Base-by-base conservation (phyloP, 2,329 filamentous ascomycete species). In the Xylaria sp. region DNA sequence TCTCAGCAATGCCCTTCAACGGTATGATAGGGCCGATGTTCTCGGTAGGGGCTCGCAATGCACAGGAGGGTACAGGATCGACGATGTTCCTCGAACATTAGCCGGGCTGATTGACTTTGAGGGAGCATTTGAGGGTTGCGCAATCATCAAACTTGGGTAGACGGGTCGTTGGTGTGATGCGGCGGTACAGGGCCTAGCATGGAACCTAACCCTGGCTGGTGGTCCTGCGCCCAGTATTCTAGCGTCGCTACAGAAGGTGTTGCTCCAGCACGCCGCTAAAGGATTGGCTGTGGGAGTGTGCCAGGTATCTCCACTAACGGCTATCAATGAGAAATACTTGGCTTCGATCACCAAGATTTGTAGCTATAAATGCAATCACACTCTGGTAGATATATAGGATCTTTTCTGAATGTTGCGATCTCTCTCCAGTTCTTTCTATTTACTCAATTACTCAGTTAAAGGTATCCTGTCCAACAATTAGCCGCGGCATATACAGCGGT, bases 131-230 rank as follows among this genome's bases (percentile, higher is more conserved):
- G 46, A 56, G 25, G 59, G 38, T 52, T 45, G 52, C 45, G 45
- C 46, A 57, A 54, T 46, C 15, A 56, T 50, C 56, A 14, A 19
- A 51, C 42, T 55, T 35, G 19, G 46, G 42, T 19, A 43, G 35
- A 31, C 47, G 23, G 25, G 35, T 14, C 46, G 56, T 25, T 60
- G 52, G 52, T 52, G 46, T 49, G 52, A 61, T 61, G 28, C 59
- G 35, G 37, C 58, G 55, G 52, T 54, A 4, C 28, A 31, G 28
- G 28, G 28, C 28, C 28, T 31, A 33, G 53, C 46, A 43, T 35
- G 38, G 57, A 46, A 52, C 38, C 31, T 47, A 51, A 23, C 45
- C 51, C 23, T 33, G 40, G 45, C 35, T n/a, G n/a, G n/a, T n/a
- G n/a, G n/a, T n/a, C n/a, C n/a, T n/a, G 33, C 21, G 9, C 15